Evolutionary conservation across 306 rosid species (phyloP), one percentile per base, ranked within the genome.

Genomic region (Styphnolobium japonicum): DNA sequence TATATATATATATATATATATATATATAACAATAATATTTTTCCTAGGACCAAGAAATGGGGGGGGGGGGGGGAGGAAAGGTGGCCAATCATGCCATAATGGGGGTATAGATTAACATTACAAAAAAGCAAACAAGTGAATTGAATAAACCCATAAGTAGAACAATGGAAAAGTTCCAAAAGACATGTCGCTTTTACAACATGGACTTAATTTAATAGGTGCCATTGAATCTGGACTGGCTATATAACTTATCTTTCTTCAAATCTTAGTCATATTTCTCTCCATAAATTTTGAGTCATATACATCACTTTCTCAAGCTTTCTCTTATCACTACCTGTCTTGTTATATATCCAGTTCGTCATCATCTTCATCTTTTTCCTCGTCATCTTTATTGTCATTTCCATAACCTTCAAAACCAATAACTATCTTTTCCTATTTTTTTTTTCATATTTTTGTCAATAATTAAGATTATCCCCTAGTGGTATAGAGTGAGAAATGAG

Each of bases 201-300:
- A 86, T 89, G 84, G 90, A 89, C 84, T 83, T 75, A 48, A 80
- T 73, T 68, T 51, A 56, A 19, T 58, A 58, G 77, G 91, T 77
- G 56, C 55, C 97, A 88, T 55, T 92, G 97, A 87, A 92, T 85
- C 86, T 88, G 40, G 94, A 82, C 91, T 34, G 1, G 5, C 68
- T 34, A 34, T 1, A 3, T 39, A 69, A 69, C 74, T 61, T 31
- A 66, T 48, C 76, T 80, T 82, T 61, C 77, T 65, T 72, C 43
- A 12, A 71, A 71, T 64, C 78, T 19, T 77, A 7, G 72, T 80
- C 80, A 12, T 19, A 58, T 51, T 69, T 76, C 73, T 81, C 67
- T 40, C 48, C 75, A 60, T 43, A 62, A 53, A 56, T 61, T 73
- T 21, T 55, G 63, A 72, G 58, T 77, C 63, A 23, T 57, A 80